Conservation (phyloP, 169 alveolate species). For the Amoebophrya sp. region DNA sequence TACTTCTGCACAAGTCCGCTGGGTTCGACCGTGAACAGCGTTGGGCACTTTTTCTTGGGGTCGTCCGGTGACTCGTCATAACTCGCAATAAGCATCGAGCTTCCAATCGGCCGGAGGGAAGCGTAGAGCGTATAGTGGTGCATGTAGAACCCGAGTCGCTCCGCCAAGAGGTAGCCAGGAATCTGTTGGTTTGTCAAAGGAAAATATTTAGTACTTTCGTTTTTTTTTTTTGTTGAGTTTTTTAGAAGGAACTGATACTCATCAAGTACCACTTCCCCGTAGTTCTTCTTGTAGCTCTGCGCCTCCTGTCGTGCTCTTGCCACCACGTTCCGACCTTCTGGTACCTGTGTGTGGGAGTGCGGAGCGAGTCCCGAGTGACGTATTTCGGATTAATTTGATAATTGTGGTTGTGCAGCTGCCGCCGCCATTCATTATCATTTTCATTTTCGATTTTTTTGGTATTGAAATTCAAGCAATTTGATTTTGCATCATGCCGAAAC, state of each 20-base stretch:
- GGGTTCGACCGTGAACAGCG: background rate
- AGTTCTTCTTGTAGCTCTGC: slow-evolving; percentile 55
- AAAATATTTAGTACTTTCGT: too few relatives aligned
- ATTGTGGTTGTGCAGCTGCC: slow-evolving; percentile 62
- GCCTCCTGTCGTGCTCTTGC: slow-evolving; percentile 77
- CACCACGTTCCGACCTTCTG: slow-evolving; percentile 79
- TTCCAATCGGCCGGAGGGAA: slow-evolving; percentile 84
- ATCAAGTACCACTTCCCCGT: slow-evolving; percentile 48
- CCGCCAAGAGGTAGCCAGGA: slow-evolving; percentile 73
- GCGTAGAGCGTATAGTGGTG: slow-evolving; percentile 77
- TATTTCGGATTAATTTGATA: too few relatives aligned
- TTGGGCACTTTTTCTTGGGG: background rate
- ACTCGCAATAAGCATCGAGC: slow-evolving; percentile 46
- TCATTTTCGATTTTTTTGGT: too few relatives aligned
- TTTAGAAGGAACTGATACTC: too few relatives aligned
- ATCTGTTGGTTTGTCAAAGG: slow-evolving; percentile 31
- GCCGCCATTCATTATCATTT: slow-evolving; percentile 51
- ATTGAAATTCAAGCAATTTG: too few relatives aligned
- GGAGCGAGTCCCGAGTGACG: background rate
- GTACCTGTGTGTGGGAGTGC: slow-evolving; percentile 54
- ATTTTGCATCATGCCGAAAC: too few relatives aligned
- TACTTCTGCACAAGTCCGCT: background rate
- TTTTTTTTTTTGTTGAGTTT: too few relatives aligned
- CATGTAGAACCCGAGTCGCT: slow-evolving; percentile 70
- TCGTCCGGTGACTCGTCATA: background rate